Base-by-base conservation (phyloP, 108 stramenopile species). In the Cyclotella sp. region DNA sequence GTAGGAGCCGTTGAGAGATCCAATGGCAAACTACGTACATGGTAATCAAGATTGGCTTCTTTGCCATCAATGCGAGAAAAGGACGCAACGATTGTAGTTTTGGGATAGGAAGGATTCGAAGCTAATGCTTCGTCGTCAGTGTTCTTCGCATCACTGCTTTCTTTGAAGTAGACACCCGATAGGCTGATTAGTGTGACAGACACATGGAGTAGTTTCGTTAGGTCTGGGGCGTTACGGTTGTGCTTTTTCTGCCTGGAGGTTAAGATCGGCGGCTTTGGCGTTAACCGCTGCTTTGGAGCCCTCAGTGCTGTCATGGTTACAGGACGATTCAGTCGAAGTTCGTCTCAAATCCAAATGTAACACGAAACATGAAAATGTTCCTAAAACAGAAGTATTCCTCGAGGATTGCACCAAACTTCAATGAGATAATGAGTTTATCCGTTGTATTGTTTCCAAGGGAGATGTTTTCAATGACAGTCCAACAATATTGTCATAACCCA, bases 11-110 rank as follows among this genome's bases (percentile, higher is more conserved):
- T 46, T 30, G 64, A 53, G 10, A 75, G 58, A 67, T 75, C 57
- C 22, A 75, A 59, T 19, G 75, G 66, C 22, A 75, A 28, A 49
- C 75, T 75, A 4, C 53, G 64, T 14, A 75, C 10, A 30, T 67
- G 75, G 24, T 62, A 54, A 51, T 64, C 63, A 4, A 57, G 15
- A 13, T 9, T 59, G 11, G 30, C 39, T 0, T 67, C 28, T 30
- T 54, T 51, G 54, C 14, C n/a, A 3, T 26, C 49, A 26, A 22
- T 27, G 8, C 55, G 34, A 22, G 42, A 43, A 55, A 43, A 57
- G 18, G 55, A 49, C 18, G 69, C 69, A 24, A 70, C 69, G 9
- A 70, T 26, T 5, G 55, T 58, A n/a, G 69, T 58, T 29, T 51
- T 68, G 68, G 68, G 39, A 63, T 29, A 30, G 24, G 34, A 68